Evolutionary conservation across 2,329 filamentous ascomycete genomes (phyloP).

Genomic region (Diaporthe ampelina): DNA sequence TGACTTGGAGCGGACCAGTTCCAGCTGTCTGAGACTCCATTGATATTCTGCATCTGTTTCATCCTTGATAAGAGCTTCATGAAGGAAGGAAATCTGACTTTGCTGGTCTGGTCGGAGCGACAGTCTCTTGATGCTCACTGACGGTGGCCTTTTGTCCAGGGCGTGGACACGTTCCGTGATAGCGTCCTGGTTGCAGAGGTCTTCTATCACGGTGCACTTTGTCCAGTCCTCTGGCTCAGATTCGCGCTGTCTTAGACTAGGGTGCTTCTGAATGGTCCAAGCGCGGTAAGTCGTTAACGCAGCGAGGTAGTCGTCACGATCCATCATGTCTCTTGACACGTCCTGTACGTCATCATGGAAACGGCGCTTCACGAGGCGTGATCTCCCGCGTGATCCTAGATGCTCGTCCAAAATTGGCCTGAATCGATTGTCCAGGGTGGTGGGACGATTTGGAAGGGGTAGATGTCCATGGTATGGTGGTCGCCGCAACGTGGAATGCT

Average conservation of each 20-base stretch:
- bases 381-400: neutral
- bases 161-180: neutral
- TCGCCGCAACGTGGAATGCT: too few relatives aligned
- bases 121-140: neutral
- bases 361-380: neutral
- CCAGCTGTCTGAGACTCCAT: neutral
- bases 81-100: neutral
- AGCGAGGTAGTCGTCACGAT: neutral
- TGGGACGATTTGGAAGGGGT: neutral
- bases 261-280: neutral
- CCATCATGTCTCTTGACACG: neutral
- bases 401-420: neutral
- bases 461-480: neutral
- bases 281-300: neutral
- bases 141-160: neutral
- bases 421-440: neutral
- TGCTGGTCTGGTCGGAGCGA: conserved; percentile 9
- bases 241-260: neutral
- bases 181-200: neutral
- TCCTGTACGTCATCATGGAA: neutral
- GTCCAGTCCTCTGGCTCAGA: neutral
- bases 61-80: neutral
- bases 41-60: neutral
- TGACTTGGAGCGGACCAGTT: neutral
- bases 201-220: neutral